Conservation (phyloP, 306 rosid genomes). For the Rosa chinensis region DNA sequence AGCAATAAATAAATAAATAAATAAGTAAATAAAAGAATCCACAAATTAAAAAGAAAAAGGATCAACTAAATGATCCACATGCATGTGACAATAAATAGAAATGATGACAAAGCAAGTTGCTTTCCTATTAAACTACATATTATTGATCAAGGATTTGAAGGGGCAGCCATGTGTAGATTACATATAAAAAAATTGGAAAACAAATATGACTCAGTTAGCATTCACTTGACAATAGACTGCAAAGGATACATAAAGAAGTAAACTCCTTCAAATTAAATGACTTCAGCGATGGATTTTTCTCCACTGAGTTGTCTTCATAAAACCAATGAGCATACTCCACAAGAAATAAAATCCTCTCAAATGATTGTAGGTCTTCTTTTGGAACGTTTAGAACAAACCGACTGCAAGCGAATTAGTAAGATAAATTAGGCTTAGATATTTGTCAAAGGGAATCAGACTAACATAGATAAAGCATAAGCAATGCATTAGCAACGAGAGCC, state of each 20-base stretch:
- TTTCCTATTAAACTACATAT: not conserved
- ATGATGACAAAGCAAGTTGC: constrained; percentile 1
- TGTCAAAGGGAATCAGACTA: not conserved
- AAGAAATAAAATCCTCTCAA: constrained; percentile 91
- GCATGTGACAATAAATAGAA: not conserved
- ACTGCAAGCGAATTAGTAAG: constrained; percentile 46
- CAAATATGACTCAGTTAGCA: not conserved
- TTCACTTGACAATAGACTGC: not conserved
- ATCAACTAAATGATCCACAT: not conserved
- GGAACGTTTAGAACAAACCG: constrained; percentile 97
- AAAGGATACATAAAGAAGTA: constrained; percentile 87
- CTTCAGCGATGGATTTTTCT: constrained; percentile 87
- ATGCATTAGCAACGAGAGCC: not conserved
- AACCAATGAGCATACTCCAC: constrained; percentile 99
- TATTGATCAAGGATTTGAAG: not conserved
- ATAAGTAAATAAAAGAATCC: not conserved
- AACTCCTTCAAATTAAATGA: constrained; percentile 95
- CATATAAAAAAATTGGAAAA: not conserved
- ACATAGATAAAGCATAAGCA: not conserved
- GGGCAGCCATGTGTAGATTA: not conserved
- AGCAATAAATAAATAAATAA: too few species aligned
- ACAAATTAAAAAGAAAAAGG: not conserved
- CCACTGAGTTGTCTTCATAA: constrained; percentile 97
- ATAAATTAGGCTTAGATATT: constrained; percentile 1
- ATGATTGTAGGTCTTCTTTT: constrained; percentile 93